Evolutionary conservation across 371 early-diverging fungal genomes (phyloP).

Genomic region (Syncephalastrum racemosum): DNA sequence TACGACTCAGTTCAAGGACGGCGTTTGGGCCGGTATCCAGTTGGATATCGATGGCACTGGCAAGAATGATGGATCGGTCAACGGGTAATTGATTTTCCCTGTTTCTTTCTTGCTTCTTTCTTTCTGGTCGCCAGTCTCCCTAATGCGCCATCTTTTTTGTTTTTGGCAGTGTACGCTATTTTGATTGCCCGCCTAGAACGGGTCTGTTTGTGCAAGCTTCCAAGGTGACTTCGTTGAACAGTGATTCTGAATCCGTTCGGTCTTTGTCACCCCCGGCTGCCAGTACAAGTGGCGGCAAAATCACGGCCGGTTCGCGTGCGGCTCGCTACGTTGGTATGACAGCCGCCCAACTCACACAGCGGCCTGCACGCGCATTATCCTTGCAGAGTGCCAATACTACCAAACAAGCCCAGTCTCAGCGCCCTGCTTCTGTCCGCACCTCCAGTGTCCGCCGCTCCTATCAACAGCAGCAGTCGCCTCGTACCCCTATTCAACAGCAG

Average conservation of each 20-base stretch:
- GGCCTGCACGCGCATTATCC: constrained; percentile 17
- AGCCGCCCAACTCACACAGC: constrained; percentile 56
- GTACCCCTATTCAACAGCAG: constrained; percentile 7
- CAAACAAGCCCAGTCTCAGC: not conserved
- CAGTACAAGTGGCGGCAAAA: constrained; percentile 13
- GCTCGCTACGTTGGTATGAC: constrained; percentile 64
- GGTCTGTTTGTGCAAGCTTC: constrained; percentile 70
- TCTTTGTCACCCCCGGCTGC: constrained; percentile 39
- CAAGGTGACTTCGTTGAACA: constrained; percentile 53
- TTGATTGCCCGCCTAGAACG: constrained; percentile 60
- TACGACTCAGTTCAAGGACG: constrained; percentile 64
- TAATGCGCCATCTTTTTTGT: constrained; percentile 7
- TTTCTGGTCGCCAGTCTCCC: constrained; percentile 1
- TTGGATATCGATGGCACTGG: constrained; percentile 68
- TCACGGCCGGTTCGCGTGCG: constrained; percentile 58
- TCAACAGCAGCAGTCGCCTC: constrained; percentile 14
- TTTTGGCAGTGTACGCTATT: constrained; percentile 52
- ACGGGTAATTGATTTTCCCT: constrained; percentile 39
- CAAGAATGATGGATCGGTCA: constrained; percentile 74
- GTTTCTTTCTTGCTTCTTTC: constrained; percentile 5
- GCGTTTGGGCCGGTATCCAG: constrained; percentile 79
- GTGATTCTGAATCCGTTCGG: constrained; percentile 28
- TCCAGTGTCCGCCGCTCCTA: constrained; percentile 13
- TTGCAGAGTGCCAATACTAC: constrained; percentile 7
- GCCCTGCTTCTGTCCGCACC: constrained; percentile 5